A percentile compares a stretch with the other conserved stretches of the same genome.
These are phyloP conservation scores for Puccinia horiana DNA, from an alignment of 1,284 basidiomycete genomes.

Conservation along the genomic window DNA sequence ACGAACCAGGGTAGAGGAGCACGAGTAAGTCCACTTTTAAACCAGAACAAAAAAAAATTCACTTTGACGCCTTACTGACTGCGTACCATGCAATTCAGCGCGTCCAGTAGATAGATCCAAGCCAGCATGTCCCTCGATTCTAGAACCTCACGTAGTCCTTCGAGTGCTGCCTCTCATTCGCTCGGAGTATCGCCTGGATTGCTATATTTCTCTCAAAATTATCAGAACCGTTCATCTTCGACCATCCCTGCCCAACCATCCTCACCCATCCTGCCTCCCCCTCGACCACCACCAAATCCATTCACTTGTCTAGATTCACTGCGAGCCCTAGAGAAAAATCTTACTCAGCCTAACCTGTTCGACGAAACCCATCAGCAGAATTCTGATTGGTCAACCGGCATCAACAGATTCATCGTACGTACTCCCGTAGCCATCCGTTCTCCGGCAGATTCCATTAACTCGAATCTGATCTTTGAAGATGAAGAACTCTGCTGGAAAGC, in stretches of 20 bases:
- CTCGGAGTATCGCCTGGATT: slow-evolving; percentile 26
- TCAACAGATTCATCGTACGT: slow-evolving; percentile 35
- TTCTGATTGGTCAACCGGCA: slow-evolving; percentile 44
- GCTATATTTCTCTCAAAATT: slow-evolving; percentile 23
- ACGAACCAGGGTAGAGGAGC: neutral
- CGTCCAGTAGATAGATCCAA: neutral
- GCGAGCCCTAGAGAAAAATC: slow-evolving; percentile 37
- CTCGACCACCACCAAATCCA: slow-evolving; percentile 35
- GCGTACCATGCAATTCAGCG: too few relatives aligned
- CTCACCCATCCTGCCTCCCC: neutral
- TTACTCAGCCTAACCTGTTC: slow-evolving; percentile 31
- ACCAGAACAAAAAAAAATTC: too few relatives aligned
- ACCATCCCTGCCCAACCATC: neutral
- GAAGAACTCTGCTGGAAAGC: slow-evolving; percentile 48
- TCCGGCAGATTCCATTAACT: neutral
- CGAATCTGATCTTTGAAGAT: slow-evolving; percentile 15
- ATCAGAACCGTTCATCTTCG: neutral
- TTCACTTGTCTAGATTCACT: slow-evolving; percentile 47
- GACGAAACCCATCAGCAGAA: slow-evolving; percentile 21
- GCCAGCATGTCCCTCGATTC: neutral
- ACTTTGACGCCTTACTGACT: too few relatives aligned
- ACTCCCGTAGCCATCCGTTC: neutral
- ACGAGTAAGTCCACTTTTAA: neutral
- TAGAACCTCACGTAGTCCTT: neutral
- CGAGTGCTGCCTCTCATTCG: neutral